Conservation (phyloP, 768 basidiomycete species). For the Royoungia palumana region DNA sequence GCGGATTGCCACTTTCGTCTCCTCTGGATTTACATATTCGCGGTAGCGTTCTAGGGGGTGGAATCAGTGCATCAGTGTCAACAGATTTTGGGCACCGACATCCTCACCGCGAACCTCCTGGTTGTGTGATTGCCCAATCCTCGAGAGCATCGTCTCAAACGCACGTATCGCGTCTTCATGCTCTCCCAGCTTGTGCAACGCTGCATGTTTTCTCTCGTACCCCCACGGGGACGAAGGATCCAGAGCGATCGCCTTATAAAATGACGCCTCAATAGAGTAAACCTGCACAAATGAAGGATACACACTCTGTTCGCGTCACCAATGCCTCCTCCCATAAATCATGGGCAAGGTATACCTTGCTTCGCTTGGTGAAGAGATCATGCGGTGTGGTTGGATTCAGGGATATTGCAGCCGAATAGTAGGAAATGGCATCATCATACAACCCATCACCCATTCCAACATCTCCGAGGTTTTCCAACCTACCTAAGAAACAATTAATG, state of each 20-base stretch:
- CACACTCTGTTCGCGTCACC: slow-evolving; percentile 7
- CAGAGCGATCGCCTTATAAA: not conserved
- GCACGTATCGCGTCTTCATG: not conserved
- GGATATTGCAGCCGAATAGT: not conserved
- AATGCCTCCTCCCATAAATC: slow-evolving; percentile 7
- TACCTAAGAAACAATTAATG: too few species aligned
- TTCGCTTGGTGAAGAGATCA: slow-evolving; percentile 7
- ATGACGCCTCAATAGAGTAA: not conserved
- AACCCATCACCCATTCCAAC: not conserved
- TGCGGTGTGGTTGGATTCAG: not conserved
- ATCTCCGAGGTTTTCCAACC: too few species aligned
- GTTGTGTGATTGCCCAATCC: too few species aligned
- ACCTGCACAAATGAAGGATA: not conserved
- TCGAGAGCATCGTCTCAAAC: not conserved
- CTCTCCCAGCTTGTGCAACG: slow-evolving; percentile 1
- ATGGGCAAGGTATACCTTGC: slow-evolving; percentile 1
- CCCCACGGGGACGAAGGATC: not conserved
- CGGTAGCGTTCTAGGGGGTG: too few species aligned
- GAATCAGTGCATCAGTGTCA: too few species aligned
- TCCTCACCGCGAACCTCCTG: too few species aligned
- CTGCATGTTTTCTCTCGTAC: slow-evolving; percentile 1
- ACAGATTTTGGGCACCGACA: too few species aligned
- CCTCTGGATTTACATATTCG: too few species aligned
- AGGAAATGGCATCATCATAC: not conserved
- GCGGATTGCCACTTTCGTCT: too few species aligned